These are phyloP conservation scores for Mortierella sp. DNA, from an alignment of 371 early-diverging fungal species.

Conservation along the genomic window DNA sequence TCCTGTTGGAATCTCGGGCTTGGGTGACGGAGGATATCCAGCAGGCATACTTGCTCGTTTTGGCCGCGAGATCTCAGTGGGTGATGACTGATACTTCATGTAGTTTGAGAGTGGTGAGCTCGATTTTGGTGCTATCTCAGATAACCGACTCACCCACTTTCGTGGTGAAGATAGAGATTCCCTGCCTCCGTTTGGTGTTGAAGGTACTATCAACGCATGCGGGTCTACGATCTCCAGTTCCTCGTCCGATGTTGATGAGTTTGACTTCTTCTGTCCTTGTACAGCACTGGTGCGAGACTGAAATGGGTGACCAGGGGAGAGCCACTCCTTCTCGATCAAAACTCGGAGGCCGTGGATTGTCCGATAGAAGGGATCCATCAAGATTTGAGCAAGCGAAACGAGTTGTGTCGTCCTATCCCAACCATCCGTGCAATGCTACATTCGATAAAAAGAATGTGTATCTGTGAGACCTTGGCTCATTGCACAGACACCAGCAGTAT, in stretches of 20 bases:
- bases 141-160: background rate
- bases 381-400: slow-evolving; percentile 53
- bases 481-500: background rate
- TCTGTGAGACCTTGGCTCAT: no score
- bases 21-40: background rate
- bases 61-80: background rate
- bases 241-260: slow-evolving; percentile 1
- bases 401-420: slow-evolving; percentile 59
- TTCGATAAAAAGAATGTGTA: background rate
- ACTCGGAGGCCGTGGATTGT: slow-evolving; percentile 55
- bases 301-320: slow-evolving; percentile 55
- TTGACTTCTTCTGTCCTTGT: slow-evolving; percentile 15
- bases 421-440: slow-evolving; percentile 58
- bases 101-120: slow-evolving; percentile 28
- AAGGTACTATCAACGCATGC: slow-evolving; percentile 14
- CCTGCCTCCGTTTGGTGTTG: slow-evolving; percentile 44
- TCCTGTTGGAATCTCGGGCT: background rate
- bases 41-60: background rate
- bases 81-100: background rate
- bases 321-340: slow-evolving; percentile 58
- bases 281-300: slow-evolving; percentile 39
- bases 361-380: slow-evolving; percentile 56
- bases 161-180: slow-evolving; percentile 21
- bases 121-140: slow-evolving; percentile 6
- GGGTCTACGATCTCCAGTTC: slow-evolving; percentile 5